These are phyloP conservation scores for Hyphodiscus sp. DNA, from an alignment of 2,329 filamentous ascomycete genomes.

Conservation along the genomic window DNA sequence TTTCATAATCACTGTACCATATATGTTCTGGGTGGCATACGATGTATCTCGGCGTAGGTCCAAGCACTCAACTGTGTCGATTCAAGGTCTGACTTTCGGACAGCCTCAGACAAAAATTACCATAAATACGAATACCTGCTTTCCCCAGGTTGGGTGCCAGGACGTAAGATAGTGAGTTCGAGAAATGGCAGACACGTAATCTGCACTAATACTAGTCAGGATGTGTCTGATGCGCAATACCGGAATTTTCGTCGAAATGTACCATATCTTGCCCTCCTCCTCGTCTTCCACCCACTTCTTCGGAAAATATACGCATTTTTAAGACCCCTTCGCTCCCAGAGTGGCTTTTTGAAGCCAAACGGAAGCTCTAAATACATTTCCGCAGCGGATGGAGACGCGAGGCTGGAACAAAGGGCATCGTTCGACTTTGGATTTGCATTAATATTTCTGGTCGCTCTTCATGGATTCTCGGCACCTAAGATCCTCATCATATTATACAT, in stretches of 20 bases:
- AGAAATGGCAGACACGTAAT: neutral
- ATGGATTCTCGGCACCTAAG: constrained; percentile 82
- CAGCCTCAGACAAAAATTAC: constrained; percentile 79
- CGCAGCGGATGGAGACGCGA: constrained; percentile 41
- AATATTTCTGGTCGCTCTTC: constrained; percentile 70
- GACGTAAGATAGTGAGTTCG: constrained; percentile 72
- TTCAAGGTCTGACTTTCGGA: constrained; percentile 10
- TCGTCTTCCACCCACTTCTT: constrained; percentile 73
- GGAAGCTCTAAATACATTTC: constrained; percentile 35
- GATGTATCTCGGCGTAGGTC: constrained; percentile 73
- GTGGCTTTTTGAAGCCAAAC: constrained; percentile 23
- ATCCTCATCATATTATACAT: constrained; percentile 70
- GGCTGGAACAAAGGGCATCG: constrained; percentile 62
- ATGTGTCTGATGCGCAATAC: constrained; percentile 88
- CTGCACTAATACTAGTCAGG: constrained; percentile 41
- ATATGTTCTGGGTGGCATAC: constrained; percentile 88
- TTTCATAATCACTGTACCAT: constrained; percentile 60
- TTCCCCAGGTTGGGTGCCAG: constrained; percentile 82
- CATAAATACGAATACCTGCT: constrained; percentile 64
- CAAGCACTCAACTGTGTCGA: neutral
- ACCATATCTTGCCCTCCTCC: constrained; percentile 67
- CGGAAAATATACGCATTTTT: constrained; percentile 61
- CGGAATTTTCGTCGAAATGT: constrained; percentile 77
- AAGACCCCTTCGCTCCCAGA: constrained; percentile 17
- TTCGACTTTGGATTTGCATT: constrained; percentile 82